Evolutionary conservation across 73 alveolate genomes (phyloP).

Genomic region (Blepharisma japonicum): DNA sequence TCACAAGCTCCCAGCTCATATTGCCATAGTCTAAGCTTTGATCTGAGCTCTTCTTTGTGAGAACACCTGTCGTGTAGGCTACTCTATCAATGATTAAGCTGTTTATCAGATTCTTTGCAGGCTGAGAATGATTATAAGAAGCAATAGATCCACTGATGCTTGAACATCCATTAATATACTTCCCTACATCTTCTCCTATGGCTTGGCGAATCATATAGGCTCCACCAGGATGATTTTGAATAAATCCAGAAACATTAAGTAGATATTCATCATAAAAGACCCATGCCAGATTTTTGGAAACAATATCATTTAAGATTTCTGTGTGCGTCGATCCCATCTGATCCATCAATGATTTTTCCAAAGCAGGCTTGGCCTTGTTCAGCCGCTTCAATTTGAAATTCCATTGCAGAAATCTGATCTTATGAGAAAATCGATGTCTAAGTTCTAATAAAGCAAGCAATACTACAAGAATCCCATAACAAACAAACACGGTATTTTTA

Average conservation of each 20-base stretch:
- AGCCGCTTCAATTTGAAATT: too few species aligned
- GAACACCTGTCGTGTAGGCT: too few species aligned
- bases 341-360: too few species aligned
- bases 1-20: background rate
- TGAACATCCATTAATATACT: background rate
- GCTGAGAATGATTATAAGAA: background rate
- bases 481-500: background rate
- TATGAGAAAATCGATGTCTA: background rate
- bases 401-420: too few species aligned
- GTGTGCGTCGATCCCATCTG: too few species aligned
- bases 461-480: background rate
- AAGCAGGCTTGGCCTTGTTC: too few species aligned
- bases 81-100: too few species aligned
- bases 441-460: background rate
- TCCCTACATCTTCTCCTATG: constrained; percentile 21
- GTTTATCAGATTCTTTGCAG: too few species aligned
- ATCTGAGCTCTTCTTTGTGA: too few species aligned
- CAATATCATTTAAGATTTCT: background rate
- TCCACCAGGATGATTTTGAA: constrained; percentile 26
- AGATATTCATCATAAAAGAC: constrained; percentile 3
- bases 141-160: background rate
- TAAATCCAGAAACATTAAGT: background rate
- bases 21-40: background rate
- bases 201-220: background rate
- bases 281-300: background rate